A percentile compares a stretch with the other conserved stretches of the same genome.
Evolutionary conservation across 768 basidiomycete species (phyloP).

Genomic region (Crepidotus variabilis): DNA sequence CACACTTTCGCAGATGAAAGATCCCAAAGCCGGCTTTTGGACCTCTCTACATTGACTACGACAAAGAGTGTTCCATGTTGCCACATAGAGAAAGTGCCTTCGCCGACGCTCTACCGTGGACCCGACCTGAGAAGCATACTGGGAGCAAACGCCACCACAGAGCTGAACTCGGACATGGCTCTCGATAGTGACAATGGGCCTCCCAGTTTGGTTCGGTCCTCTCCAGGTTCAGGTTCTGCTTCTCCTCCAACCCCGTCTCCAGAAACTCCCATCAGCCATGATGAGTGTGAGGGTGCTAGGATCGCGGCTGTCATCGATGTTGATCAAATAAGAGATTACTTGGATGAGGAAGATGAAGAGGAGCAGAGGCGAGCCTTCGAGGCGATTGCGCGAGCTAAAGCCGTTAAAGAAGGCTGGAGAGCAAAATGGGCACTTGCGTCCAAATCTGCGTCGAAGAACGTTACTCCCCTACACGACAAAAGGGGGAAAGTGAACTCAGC

Average conservation of each 20-base stretch:
- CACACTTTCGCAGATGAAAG: not conserved
- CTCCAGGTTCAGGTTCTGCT: constrained; percentile 17
- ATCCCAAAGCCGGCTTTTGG: constrained; percentile 5
- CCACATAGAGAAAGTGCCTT: constrained; percentile 15
- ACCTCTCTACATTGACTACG: constrained; percentile 17
- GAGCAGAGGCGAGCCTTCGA: constrained; percentile 6
- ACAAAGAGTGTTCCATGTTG: constrained; percentile 5
- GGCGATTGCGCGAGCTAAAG: constrained; percentile 12
- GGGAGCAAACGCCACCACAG: constrained; percentile 6
- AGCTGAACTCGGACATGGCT: constrained; percentile 1
- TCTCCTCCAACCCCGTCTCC: constrained; percentile 34
- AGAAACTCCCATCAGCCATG: constrained; percentile 23
- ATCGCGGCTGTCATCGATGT: constrained; percentile 20
- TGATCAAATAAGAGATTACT: constrained; percentile 17
- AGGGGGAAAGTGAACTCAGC: not conserved
- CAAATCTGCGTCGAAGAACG: not conserved
- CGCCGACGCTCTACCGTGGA: constrained; percentile 19
- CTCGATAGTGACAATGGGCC: not conserved
- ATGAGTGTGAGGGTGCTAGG: constrained; percentile 6
- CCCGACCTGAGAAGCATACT: constrained; percentile 21
- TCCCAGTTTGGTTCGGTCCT: constrained; percentile 4
- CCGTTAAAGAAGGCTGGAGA: constrained; percentile 27
- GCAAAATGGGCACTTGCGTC: constrained; percentile 21
- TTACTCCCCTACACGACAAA: not conserved
- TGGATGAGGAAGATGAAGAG: constrained; percentile 22